Evolutionary conservation across 768 basidiomycete genomes (phyloP), one percentile per base, ranked within the genome.

Genomic region (Mycena alexandri): DNA sequence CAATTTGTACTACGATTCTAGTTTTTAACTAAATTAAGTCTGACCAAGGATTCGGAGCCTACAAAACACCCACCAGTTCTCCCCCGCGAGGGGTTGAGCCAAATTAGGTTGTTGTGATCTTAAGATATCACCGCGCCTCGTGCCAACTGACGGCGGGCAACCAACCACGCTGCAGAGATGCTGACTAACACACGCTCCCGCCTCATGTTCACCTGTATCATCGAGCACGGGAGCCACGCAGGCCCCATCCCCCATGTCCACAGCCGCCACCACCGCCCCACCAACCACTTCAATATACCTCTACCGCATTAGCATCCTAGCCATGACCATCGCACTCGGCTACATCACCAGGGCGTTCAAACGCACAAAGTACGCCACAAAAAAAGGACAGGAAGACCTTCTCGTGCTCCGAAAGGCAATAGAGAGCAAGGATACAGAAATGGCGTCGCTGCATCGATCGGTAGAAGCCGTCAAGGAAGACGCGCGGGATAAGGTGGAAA

Each of bases 351-450:
- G 60, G 17, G 52, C 57, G 22, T 63, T 68, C 57, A 22, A n/a
- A 16, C 61, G 62, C 50, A 55, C 67, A 34, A 63, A 59, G 29
- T 7, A 57, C 54, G n/a, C 43, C 19, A 3, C 65, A n/a, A 63
- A 60, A 63, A 38, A 24, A 34, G 51, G 61, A 25, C 57, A 68
- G 38, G 61, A 53, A 8, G 67, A 68, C 46, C 61, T 68, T 63
- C 62, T 68, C 46, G 51, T 54, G 57, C 67, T 68, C 57, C 67
- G 67, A 51, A 68, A 68, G 62, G 67, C 61, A 60, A 63, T 68
- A 36, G 67, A 68, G 42, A 21, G 44, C 50, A 68, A 29, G 29
- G 67, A 68, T 11, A 42, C 61, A 19, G 67, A 68, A 36, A 38
- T 68, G 62, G 61, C 57, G 42, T 59, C 62, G 24, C 52, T 68